Evolutionary conservation across 352 stramenopile genomes (phyloP).

Genomic region (Pelagophyceae sp.): DNA sequence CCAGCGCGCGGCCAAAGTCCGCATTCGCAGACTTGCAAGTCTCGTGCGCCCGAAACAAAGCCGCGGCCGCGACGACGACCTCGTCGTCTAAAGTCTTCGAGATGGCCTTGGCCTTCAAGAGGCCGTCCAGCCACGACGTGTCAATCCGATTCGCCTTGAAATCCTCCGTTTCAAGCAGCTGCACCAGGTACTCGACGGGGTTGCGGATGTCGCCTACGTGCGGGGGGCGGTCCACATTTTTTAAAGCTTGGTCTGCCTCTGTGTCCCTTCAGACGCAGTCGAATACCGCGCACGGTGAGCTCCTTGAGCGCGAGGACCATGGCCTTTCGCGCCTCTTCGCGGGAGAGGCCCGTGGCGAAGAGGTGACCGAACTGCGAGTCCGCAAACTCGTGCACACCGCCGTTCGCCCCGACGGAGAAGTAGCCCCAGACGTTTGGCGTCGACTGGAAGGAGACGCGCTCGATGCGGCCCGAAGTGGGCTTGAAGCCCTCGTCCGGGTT

Average conservation of each 20-base stretch:
- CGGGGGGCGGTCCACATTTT: slow-evolving; percentile 62
- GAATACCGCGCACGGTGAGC: slow-evolving; percentile 68
- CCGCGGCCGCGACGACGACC: slow-evolving; percentile 51
- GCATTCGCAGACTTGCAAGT: slow-evolving; percentile 39
- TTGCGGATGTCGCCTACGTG: slow-evolving; percentile 99
- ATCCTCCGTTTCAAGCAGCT: slow-evolving; percentile 96
- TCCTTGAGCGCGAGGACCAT: slow-evolving; percentile 98
- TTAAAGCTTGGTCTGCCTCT: no score
- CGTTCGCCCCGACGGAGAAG: slow-evolving; percentile 96
- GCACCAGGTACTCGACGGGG: slow-evolving; percentile 98
- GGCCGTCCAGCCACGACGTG: slow-evolving; percentile 96
- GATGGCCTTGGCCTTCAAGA: slow-evolving; percentile 82
- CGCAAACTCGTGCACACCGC: slow-evolving; percentile 98
- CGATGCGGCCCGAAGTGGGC: slow-evolving; percentile 92
- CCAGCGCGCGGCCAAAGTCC: slow-evolving; percentile 48
- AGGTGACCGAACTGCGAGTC: slow-evolving; percentile 99
- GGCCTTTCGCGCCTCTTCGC: slow-evolving; percentile 93
- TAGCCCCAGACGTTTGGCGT: slow-evolving; percentile 99
- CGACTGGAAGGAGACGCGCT: slow-evolving; percentile 98
- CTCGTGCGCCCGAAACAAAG: slow-evolving; percentile 54
- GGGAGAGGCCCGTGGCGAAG: slow-evolving; percentile 91
- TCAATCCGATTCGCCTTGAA: slow-evolving; percentile 99
- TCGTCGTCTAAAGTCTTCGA: slow-evolving; percentile 50
- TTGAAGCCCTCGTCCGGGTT: slow-evolving; percentile 99
- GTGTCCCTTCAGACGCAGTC: no score